A percentile compares a stretch with the other conserved stretches of the same genome.
phyloP scores from a whole-genome alignment of 768 basidiomycete genomes.

The Dioszegia hungarica region DNA sequence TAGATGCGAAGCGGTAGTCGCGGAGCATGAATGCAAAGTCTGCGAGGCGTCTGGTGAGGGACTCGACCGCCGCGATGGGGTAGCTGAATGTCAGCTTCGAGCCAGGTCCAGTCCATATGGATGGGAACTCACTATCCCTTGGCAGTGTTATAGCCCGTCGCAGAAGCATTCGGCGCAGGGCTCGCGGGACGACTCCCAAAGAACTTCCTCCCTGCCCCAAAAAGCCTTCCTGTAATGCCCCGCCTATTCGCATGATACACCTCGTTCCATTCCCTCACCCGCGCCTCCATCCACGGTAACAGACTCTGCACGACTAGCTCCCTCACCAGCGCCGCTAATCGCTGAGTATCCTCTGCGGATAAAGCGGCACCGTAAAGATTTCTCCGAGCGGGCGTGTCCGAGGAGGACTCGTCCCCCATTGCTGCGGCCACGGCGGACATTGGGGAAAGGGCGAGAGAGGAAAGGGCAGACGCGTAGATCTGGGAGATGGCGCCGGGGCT shows the following conservation, averaged over 20 bases:
- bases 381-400: slow-evolving; percentile 13
- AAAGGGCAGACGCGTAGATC: slow-evolving; percentile 40
- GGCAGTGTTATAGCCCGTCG: slow-evolving; percentile 43
- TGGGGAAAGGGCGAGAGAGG: slow-evolving; percentile 36
- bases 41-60: slow-evolving; percentile 66
- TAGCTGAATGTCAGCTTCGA: slow-evolving; percentile 39
- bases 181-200: slow-evolving; percentile 48
- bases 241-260: slow-evolving; percentile 48
- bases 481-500: slow-evolving; percentile 35
- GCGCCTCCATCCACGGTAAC: slow-evolving; percentile 94
- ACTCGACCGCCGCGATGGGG: slow-evolving; percentile 40
- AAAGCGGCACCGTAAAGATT: slow-evolving; percentile 34
- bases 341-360: slow-evolving; percentile 34
- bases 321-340: slow-evolving; percentile 62
- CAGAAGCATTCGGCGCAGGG: slow-evolving; percentile 27
- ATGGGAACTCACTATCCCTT: slow-evolving; percentile 48
- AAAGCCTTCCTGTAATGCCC: slow-evolving; percentile 50
- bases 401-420: slow-evolving; percentile 7
- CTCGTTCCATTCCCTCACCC: slow-evolving; percentile 91
- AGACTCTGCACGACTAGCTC: slow-evolving; percentile 86
- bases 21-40: slow-evolving; percentile 92
- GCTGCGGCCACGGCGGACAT: slow-evolving; percentile 19
- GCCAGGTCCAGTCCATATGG: not conserved
- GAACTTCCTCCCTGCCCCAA: slow-evolving; percentile 51
- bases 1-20: slow-evolving; percentile 76